Conservation (phyloP, 2,329 filamentous ascomycete genomes). For the Atkinsonella texensis region DNA sequence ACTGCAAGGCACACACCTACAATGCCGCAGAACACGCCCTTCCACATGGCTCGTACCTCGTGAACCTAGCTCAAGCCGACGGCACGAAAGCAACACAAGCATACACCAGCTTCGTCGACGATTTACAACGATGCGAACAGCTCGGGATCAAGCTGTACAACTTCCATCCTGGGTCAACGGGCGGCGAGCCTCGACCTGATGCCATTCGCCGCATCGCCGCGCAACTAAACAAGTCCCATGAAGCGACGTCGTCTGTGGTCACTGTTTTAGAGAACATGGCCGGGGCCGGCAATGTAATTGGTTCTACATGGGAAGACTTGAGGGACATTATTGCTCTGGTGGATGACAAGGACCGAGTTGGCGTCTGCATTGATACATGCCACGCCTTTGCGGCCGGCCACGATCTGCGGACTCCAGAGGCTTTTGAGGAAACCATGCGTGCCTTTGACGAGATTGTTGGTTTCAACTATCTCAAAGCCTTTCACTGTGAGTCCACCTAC, state of each 20-base stretch:
- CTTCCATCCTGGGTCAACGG: slow-evolving; percentile 85
- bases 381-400: slow-evolving; percentile 93
- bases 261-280: slow-evolving; percentile 96
- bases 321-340: slow-evolving; percentile 71
- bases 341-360: slow-evolving; percentile 71
- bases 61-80: slow-evolving; percentile 86
- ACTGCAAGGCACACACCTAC: slow-evolving; percentile 59
- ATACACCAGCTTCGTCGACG: slow-evolving; percentile 76
- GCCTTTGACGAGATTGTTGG: slow-evolving; percentile 72
- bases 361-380: slow-evolving; percentile 94
- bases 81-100: slow-evolving; percentile 70
- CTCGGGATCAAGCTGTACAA: slow-evolving; percentile 92
- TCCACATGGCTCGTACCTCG: slow-evolving; percentile 90
- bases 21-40: slow-evolving; percentile 62
- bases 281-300: slow-evolving; percentile 75
- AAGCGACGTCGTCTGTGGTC: slow-evolving; percentile 61
- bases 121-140: slow-evolving; percentile 71
- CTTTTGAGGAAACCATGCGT: slow-evolving; percentile 61
- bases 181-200: slow-evolving; percentile 50
- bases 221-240: slow-evolving; percentile 72
- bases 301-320: slow-evolving; percentile 75
- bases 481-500: slow-evolving; percentile 49
- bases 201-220: slow-evolving; percentile 70
- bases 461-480: slow-evolving; percentile 63
- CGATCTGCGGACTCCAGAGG: slow-evolving; percentile 64